These are phyloP conservation scores for Phytophthora constricta DNA, from an alignment of 352 stramenopile species.

Conservation along the genomic window DNA sequence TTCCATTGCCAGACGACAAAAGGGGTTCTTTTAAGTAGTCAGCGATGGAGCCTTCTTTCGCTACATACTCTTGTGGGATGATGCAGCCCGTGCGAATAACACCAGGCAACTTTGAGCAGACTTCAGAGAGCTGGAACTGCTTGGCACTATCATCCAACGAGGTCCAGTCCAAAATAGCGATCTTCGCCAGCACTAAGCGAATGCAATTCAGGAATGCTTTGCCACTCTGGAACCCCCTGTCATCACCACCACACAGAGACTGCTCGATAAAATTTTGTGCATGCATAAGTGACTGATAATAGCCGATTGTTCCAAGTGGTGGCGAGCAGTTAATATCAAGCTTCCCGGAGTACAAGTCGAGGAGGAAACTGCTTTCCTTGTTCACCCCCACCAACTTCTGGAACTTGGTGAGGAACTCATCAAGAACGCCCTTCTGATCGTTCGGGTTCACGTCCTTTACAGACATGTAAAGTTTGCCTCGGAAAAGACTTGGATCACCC, in stretches of 20 bases:
- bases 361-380: slow-evolving; percentile 68
- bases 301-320: slow-evolving; percentile 63
- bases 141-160: slow-evolving; percentile 68
- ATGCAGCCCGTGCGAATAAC: slow-evolving; percentile 57
- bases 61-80: slow-evolving; percentile 31
- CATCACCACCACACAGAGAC: slow-evolving; percentile 11
- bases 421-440: slow-evolving; percentile 55
- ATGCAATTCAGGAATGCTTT: slow-evolving; percentile 78
- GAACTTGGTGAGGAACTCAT: slow-evolving; percentile 66
- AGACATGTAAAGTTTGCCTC: slow-evolving; percentile 72
- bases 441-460: slow-evolving; percentile 87
- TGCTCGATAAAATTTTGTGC: slow-evolving; percentile 42
- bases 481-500: slow-evolving; percentile 61
- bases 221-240: slow-evolving; percentile 49
- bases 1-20: slow-evolving; percentile 19
- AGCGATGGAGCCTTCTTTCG: slow-evolving; percentile 4
- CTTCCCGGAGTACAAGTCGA: slow-evolving; percentile 66
- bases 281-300: slow-evolving; percentile 62
- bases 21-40: slow-evolving; percentile 40
- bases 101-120: slow-evolving; percentile 49
- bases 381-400: slow-evolving; percentile 54
- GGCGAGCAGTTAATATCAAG: slow-evolving; percentile 79
- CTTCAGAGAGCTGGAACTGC: slow-evolving; percentile 62
- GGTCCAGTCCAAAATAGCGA: slow-evolving; percentile 84
- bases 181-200: slow-evolving; percentile 74